Evolutionary conservation across 495 filamentous ascomycete genomes (phyloP).

Genomic region (Xylaria bambusicola): DNA sequence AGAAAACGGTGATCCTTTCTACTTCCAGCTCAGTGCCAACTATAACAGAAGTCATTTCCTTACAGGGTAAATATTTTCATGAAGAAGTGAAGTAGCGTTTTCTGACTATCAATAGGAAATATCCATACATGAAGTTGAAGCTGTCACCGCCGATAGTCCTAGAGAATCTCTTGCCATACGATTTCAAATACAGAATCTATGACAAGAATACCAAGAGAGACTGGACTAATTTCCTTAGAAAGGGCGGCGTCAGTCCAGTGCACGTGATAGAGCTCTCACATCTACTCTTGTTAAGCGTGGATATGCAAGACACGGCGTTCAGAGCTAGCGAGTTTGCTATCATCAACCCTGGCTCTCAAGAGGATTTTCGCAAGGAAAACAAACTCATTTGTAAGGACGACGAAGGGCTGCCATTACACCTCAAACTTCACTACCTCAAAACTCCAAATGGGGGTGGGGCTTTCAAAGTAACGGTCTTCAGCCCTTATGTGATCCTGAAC

Average conservation of each 20-base stretch:
- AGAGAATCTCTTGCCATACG: slow-evolving; percentile 91
- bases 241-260: slow-evolving; percentile 93
- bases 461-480: slow-evolving; percentile 92
- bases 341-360: slow-evolving; percentile 85
- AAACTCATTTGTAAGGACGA: slow-evolving; percentile 80
- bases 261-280: slow-evolving; percentile 97
- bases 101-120: slow-evolving; percentile 58
- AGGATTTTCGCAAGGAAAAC: slow-evolving; percentile 84
- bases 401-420: slow-evolving; percentile 71
- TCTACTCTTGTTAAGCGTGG: slow-evolving; percentile 84
- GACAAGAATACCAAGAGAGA: slow-evolving; percentile 97
- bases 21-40: slow-evolving; percentile 88
- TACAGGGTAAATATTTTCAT: slow-evolving; percentile 54
- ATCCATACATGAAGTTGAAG: slow-evolving; percentile 92
- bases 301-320: slow-evolving; percentile 95
- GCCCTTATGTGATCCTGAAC: slow-evolving; percentile 91
- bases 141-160: slow-evolving; percentile 90
- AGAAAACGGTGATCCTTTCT: slow-evolving; percentile 85
- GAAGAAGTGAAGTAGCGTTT: background rate
- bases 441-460: slow-evolving; percentile 92
- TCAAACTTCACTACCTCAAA: slow-evolving; percentile 91
- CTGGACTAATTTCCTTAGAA: slow-evolving; percentile 97
- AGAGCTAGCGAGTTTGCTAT: slow-evolving; percentile 94
- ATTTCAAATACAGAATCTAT: slow-evolving; percentile 99
- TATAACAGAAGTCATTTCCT: slow-evolving; percentile 80